phyloP scores from a whole-genome alignment of 2,329 filamentous ascomycete species.

The Verticillium isaacii region DNA sequence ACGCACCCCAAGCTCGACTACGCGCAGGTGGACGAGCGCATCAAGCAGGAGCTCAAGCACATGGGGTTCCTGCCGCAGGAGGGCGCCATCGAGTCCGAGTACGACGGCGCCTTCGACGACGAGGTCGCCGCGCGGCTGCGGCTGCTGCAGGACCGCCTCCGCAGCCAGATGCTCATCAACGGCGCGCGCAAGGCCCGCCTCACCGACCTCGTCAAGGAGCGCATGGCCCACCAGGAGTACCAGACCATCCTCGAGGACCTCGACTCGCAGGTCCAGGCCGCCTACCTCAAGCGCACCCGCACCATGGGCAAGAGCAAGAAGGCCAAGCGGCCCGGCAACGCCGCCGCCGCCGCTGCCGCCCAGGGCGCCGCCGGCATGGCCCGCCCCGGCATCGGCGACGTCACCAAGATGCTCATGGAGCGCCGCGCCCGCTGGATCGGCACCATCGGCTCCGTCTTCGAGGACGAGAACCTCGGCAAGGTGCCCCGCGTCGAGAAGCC shows the following conservation, averaged over 20 bases:
- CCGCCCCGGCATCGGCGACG: conserved; percentile 80
- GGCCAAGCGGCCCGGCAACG: conserved; percentile 73
- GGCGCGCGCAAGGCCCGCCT: conserved; percentile 85
- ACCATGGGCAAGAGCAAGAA: conserved; percentile 94
- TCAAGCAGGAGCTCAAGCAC: conserved; percentile 85
- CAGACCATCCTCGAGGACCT: conserved; percentile 95
- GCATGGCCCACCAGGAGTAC: conserved; percentile 96
- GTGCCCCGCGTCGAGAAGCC: conserved; percentile 66
- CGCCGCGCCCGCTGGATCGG: conserved; percentile 84
- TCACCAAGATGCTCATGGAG: conserved; percentile 90
- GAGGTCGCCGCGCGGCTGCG: conserved; percentile 88
- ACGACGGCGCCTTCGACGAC: conserved; percentile 87
- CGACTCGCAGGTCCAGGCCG: conserved; percentile 88
- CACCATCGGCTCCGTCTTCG: conserved; percentile 85
- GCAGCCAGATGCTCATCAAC: conserved; percentile 80
- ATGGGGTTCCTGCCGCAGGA: conserved; percentile 79
- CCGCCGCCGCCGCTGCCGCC: conserved; percentile 65
- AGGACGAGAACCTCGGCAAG: conserved; percentile 69
- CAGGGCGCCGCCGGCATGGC: conserved; percentile 57
- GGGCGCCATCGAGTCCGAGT: conserved; percentile 44
- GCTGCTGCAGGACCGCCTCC: conserved; percentile 75
- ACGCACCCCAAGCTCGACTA: conserved; percentile 77
- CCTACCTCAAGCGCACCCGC: conserved; percentile 91
- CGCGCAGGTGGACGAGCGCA: conserved; percentile 78
- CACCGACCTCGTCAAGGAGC: conserved; percentile 81